Evolutionary conservation across 208 protist genomes (phyloP), one percentile per base, ranked within the genome.

Genomic region (Trypanosoma platydactyli): DNA sequence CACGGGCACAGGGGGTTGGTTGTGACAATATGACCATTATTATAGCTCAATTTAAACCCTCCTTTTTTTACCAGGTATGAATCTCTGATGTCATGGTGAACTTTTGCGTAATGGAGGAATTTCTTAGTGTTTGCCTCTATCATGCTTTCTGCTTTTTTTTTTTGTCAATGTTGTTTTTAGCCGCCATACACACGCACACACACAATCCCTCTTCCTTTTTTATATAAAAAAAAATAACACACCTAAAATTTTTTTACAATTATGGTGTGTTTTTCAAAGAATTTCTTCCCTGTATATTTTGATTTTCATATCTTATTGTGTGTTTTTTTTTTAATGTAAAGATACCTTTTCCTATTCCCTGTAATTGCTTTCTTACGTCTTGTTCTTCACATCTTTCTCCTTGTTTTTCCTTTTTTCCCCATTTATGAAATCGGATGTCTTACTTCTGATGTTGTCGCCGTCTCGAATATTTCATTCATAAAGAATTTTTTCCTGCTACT

Each of bases 1-100:
- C 79, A 30, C 72, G 79, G 18, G 77, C 55, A 20, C 50, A 65
- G 40, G 62, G 53, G 9, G 49, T 64, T 11, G 78, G 78, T 18
- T 72, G 63, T 22, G 91, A 97, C 70, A 97, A 97, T 71, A 94
- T 95, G 83, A 91, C 91, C 15, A 88, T 97, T 54, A 84, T 97
- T 33, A 60, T 97, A 60, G 79, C 85, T n/a, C 69, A 92, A 52
- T 92, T 95, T 69, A 96, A 94, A 65, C 69, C 77, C 15, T 65
- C 73, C 13, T 96, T 92, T 80, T 84, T 89, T 56, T 48, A 22
- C 38, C 35, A 65, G n/a, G 18, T 22, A 54, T 68, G 12, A 22
- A 68, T 27, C 33, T 64, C 22, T 49, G 52, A 50, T 42, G 41
- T 5, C 18, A 52, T 42, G 20, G 46, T 54, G 41, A 56, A n/a